phyloP scores from a whole-genome alignment of 371 early-diverging fungal genomes.

The Mucor irregularis region DNA sequence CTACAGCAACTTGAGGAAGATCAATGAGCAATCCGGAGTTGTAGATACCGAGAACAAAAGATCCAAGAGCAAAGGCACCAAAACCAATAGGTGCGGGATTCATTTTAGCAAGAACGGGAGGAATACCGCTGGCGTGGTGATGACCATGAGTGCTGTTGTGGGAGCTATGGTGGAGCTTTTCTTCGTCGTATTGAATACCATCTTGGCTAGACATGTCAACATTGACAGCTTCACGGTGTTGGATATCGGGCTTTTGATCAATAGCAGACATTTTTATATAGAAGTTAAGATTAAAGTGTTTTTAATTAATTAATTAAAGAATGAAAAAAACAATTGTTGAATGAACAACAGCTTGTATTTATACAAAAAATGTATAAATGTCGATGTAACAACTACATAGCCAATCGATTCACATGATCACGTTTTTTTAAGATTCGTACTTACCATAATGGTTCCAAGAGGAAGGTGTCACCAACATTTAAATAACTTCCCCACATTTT shows the following conservation, averaged over 20 bases:
- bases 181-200: not conserved
- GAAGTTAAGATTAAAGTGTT: no score
- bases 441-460: slow-evolving; percentile 19
- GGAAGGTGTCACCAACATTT: slow-evolving; percentile 17
- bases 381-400: slow-evolving; percentile 2
- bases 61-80: slow-evolving; percentile 36
- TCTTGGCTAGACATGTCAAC: not conserved
- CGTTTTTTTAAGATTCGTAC: slow-evolving; percentile 3
- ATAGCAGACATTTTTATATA: slow-evolving; percentile 9
- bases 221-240: slow-evolving; percentile 18
- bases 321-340: not conserved
- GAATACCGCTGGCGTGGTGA: not conserved
- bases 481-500: slow-evolving; percentile 21
- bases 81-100: slow-evolving; percentile 44
- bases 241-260: slow-evolving; percentile 18
- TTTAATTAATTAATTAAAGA: no score
- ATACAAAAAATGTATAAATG: slow-evolving; percentile 1
- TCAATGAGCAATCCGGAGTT: slow-evolving; percentile 27
- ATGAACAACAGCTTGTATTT: slow-evolving; percentile 4
- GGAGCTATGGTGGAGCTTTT: not conserved
- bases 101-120: not conserved
- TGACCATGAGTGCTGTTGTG: not conserved
- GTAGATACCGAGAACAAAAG: slow-evolving; percentile 37
- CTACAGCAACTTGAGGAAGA: slow-evolving; percentile 39
- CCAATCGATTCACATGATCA: slow-evolving; percentile 20